Evolutionary conservation across 2,329 filamentous ascomycete species (phyloP).

Genomic region (Xylaria sp.): DNA sequence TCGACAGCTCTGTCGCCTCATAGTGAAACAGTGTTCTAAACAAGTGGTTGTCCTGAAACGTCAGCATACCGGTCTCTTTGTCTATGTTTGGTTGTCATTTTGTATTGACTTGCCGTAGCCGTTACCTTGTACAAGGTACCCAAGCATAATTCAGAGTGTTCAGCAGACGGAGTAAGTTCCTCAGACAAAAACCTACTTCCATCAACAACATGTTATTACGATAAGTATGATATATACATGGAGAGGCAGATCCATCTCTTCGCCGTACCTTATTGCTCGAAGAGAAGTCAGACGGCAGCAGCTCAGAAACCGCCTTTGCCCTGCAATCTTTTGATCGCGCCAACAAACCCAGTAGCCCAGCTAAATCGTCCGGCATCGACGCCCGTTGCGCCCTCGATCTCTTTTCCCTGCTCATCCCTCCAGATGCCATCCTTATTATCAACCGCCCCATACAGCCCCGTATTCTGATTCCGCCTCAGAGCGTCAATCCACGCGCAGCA

Average conservation of each 20-base stretch:
- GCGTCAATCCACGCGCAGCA: slow-evolving; percentile 72
- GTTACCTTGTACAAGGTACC: neutral
- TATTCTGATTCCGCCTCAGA: slow-evolving; percentile 74
- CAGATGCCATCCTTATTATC: slow-evolving; percentile 67
- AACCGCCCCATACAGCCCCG: slow-evolving; percentile 65
- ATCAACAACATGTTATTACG: neutral
- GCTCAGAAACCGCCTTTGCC: slow-evolving; percentile 47
- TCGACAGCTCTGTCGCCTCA: no score
- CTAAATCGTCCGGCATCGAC: slow-evolving; percentile 59
- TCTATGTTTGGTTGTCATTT: neutral
- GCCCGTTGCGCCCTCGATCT: slow-evolving; percentile 58
- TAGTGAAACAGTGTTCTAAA: no score
- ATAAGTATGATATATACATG: no score
- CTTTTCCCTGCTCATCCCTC: slow-evolving; percentile 62
- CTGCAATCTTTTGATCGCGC: slow-evolving; percentile 45
- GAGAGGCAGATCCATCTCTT: no score
- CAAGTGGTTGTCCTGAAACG: neutral
- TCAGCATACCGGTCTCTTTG: neutral
- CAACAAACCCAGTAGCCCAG: slow-evolving; percentile 45
- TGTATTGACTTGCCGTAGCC: neutral
- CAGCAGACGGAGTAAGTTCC: no score
- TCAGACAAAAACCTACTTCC: no score
- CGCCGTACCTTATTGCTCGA: no score
- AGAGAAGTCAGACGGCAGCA: no score
- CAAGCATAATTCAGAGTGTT: no score